Evolutionary conservation across 1,284 basidiomycete genomes (phyloP).

Genomic region (Pisolithus thermaeus): DNA sequence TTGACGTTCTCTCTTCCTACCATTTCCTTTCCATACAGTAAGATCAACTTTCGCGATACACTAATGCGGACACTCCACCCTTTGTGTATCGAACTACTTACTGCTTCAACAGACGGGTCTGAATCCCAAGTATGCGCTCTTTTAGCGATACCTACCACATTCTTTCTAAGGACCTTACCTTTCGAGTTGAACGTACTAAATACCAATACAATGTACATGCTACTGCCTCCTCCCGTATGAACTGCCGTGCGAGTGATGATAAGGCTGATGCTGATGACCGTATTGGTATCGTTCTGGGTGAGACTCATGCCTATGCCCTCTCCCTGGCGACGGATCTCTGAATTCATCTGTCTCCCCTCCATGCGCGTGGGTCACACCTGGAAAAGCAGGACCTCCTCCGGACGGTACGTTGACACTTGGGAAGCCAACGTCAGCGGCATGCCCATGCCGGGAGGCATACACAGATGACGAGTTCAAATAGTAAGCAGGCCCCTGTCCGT

Average conservation of each 20-base stretch:
- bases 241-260: background rate
- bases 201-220: background rate
- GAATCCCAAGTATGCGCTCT: no score
- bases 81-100: no score
- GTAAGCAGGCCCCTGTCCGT: background rate
- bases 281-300: background rate
- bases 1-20: background rate
- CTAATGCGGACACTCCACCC: no score
- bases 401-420: background rate
- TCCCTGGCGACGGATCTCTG: background rate
- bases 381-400: conserved; percentile 19
- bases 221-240: background rate
- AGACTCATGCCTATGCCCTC: background rate
- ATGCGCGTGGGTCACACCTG: conserved; percentile 25
- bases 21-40: background rate
- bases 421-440: background rate
- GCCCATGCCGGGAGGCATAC: background rate
- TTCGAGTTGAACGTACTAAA: background rate
- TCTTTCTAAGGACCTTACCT: no score
- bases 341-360: conserved; percentile 3
- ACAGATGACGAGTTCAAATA: background rate
- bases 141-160: no score
- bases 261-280: background rate
- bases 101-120: no score
- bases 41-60: no score